phyloP scores from a whole-genome alignment of 805 yeast genomes.

The Nakazawaea wyomingensis region DNA sequence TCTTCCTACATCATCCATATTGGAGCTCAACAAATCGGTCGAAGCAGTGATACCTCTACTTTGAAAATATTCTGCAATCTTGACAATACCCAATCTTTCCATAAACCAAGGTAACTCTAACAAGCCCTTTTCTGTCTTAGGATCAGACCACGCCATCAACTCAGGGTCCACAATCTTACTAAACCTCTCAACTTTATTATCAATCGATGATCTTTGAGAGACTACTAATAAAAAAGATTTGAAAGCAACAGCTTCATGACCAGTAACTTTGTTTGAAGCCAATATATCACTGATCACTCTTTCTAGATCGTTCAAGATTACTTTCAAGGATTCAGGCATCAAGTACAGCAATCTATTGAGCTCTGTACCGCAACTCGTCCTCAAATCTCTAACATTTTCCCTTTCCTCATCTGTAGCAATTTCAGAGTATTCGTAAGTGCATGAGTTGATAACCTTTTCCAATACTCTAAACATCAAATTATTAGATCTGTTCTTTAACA shows the following conservation, averaged over 20 bases:
- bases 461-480: constrained; percentile 75
- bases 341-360: constrained; percentile 88
- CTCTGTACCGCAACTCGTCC: constrained; percentile 93
- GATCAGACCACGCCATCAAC: constrained; percentile 86
- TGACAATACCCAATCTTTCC: constrained; percentile 94
- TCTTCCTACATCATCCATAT: constrained; percentile 88
- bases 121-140: constrained; percentile 83
- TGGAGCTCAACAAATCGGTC: constrained; percentile 69
- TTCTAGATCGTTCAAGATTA: constrained; percentile 78
- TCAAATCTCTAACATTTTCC: constrained; percentile 77
- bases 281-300: constrained; percentile 69
- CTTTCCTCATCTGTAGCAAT: constrained; percentile 64
- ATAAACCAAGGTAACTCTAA: constrained; percentile 94
- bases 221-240: constrained; percentile 88
- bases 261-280: constrained; percentile 64
- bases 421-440: constrained; percentile 75
- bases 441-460: constrained; percentile 78
- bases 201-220: constrained; percentile 77
- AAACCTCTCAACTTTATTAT: constrained; percentile 67
- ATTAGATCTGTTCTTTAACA: constrained; percentile 64
- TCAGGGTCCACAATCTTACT: constrained; percentile 91
- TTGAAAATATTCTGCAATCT: constrained; percentile 86
- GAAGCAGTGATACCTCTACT: constrained; percentile 72
- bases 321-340: constrained; percentile 86
- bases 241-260: constrained; percentile 91